phyloP scores from a whole-genome alignment of 176 grass and related monocot species.

The Oryza australiensis region DNA sequence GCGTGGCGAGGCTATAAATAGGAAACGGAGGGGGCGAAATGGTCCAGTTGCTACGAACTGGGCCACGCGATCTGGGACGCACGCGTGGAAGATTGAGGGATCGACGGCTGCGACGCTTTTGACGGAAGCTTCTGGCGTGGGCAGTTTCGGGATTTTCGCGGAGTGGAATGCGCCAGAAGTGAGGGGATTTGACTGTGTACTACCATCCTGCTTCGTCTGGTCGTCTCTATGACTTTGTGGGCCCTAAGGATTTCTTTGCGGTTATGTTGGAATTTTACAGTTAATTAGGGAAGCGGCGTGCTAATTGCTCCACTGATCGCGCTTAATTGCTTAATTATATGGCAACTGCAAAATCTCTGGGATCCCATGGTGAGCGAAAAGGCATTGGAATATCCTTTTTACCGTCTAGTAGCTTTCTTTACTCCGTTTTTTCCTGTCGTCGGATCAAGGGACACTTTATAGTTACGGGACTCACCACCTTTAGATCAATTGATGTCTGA shows the following conservation, averaged over 20 bases:
- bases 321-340: background rate
- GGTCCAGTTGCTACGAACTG: background rate
- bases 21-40: conserved; percentile 3
- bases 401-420: background rate
- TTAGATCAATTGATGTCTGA: conserved; percentile 27
- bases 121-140: conserved; percentile 38
- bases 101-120: background rate
- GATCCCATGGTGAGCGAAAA: background rate
- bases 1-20: conserved; percentile 49
- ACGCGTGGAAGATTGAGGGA: background rate
- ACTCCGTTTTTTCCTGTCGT: background rate
- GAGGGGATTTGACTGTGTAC: background rate
- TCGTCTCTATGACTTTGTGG: background rate
- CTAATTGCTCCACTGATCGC: background rate
- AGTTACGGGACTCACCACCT: conserved; percentile 27
- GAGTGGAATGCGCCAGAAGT: conserved; percentile 28
- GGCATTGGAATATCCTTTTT: background rate
- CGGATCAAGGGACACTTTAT: background rate
- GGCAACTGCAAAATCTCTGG: background rate
- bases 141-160: background rate
- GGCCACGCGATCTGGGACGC: background rate
- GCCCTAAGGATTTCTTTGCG: background rate
- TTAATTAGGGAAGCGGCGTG: background rate
- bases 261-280: background rate
- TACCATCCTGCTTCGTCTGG: too few species aligned